Evolutionary conservation across 345 rosid species (phyloP).

Genomic region (Chamaenerion angustifolium): DNA sequence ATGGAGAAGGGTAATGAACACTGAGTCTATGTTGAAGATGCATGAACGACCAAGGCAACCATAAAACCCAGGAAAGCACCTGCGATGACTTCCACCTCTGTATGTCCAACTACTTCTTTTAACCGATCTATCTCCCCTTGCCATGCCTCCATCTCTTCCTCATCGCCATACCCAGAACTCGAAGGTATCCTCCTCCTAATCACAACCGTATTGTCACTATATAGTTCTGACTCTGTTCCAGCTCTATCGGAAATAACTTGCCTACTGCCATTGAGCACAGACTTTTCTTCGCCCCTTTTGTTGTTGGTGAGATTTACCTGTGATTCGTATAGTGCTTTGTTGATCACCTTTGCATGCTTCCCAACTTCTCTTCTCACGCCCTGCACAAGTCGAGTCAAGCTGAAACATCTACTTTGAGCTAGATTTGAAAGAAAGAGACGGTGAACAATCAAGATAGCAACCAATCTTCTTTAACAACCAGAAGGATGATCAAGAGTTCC

Average conservation of each 20-base stretch:
- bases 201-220: too few relatives aligned
- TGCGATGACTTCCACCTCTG: slow-evolving; percentile 71
- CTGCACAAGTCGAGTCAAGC: slow-evolving; percentile 16
- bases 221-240: too few relatives aligned
- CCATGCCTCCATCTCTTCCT: slow-evolving; percentile 2
- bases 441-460: too few relatives aligned
- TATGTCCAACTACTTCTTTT: slow-evolving; percentile 81
- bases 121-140: slow-evolving; percentile 9
- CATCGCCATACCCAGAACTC: slow-evolving; percentile 3
- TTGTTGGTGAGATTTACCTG: not conserved
- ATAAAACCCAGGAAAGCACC: slow-evolving; percentile 66
- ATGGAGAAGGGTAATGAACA: too few relatives aligned
- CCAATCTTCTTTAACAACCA: too few relatives aligned
- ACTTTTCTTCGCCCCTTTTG: too few relatives aligned
- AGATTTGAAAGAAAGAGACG: too few relatives aligned
- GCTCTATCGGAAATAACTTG: slow-evolving; percentile 6
- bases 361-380: slow-evolving; percentile 98
- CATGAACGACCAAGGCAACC: slow-evolving; percentile 36
- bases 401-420: too few relatives aligned
- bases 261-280: not conserved
- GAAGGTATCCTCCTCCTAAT: not conserved
- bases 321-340: slow-evolving; percentile 20
- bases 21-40: not conserved
- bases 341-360: slow-evolving; percentile 53
- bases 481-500: too few relatives aligned